Evolutionary conservation across 2,329 filamentous ascomycete species (phyloP), one percentile per base, ranked within the genome.

Genomic region (Neopestalotiopsis sp.): DNA sequence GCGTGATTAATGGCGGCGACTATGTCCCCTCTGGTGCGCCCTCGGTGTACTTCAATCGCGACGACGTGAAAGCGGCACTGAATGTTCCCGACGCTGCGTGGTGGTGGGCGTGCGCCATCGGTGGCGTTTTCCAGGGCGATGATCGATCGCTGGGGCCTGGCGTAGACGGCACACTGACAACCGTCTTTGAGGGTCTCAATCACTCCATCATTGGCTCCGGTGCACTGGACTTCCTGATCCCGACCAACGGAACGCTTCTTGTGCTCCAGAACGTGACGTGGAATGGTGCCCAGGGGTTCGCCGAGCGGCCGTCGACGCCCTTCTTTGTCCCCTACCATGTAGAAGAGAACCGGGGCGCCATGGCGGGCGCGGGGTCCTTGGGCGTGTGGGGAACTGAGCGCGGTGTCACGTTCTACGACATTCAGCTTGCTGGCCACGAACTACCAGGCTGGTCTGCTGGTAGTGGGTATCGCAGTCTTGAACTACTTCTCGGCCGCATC

Each of bases 61-160:
- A 30, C 10, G 62, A 49, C 9, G 62, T 65, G 10, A 49, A 65
- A 12, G 42, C 9, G 20, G 62, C 62, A 3, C 13, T 65, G 20
- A 49, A 65, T 24, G 62, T 65, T 28, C 42, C 62, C n/a, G 20
- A 38, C 61, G 38, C 61, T 0, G 61, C 12, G 4, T 59, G 34
- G n/a, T 63, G 30, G 32, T 63, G 32, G 32, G 32, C 61, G 2
- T 63, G 61, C 61, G 5, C 32, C 7, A 5, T 40, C n/a, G 34
- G 5, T 12, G 17, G 32, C 61, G 61, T 30, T 17, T 42, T 93
- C 81, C 87, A 93, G 71, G 91, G 92, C 76, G 90, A 92, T 73
- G 90, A 91, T 0, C 86, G 84, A 3, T 59, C 57, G 57, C 83
- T 89, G 17, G 87, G 86, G 24, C 84, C 86, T 28, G 84, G 87